Conservation (phyloP, 2,329 filamentous ascomycete species). For the Xylariaceae sp. region DNA sequence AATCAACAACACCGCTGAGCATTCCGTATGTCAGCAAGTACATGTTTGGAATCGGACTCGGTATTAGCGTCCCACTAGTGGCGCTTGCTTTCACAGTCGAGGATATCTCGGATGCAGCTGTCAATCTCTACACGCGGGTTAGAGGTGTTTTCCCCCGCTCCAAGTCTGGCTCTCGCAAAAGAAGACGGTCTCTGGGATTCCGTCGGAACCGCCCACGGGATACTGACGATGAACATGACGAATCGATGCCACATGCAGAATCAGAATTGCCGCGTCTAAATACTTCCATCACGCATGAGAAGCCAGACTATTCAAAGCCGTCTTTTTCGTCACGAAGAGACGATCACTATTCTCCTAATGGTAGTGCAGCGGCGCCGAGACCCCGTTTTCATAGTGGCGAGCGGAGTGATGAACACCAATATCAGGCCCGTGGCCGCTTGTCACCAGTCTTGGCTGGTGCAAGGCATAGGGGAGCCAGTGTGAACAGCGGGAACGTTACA, state of each 20-base stretch:
- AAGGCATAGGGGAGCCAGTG: conserved; percentile 1
- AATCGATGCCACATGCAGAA: background rate
- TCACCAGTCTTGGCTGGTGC: conserved; percentile 5
- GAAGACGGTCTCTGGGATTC: too few relatives aligned
- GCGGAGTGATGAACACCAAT: conserved; percentile 11
- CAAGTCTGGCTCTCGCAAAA: too few relatives aligned
- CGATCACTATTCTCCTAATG: conserved; percentile 6
- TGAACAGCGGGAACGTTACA: conserved; percentile 18
- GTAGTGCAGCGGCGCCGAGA: background rate
- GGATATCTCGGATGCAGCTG: conserved; percentile 30
- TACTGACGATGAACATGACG: background rate
- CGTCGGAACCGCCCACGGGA: background rate
- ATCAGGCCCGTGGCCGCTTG: conserved; percentile 1
- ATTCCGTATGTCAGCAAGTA: conserved; percentile 53
- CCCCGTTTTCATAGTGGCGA: conserved; percentile 10
- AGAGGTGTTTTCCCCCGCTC: background rate
- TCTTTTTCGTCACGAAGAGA: conserved; percentile 14
- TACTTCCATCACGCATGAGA: conserved; percentile 2
- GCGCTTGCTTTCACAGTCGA: conserved; percentile 37
- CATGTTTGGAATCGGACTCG: conserved; percentile 45
- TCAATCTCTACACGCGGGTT: conserved; percentile 7
- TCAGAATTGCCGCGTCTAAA: background rate
- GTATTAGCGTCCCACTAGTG: conserved; percentile 38
- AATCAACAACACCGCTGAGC: conserved; percentile 33
- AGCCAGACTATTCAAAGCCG: conserved; percentile 7